Conservation (phyloP, 371 early-diverging fungal species). For the Mucor mucedo region DNA sequence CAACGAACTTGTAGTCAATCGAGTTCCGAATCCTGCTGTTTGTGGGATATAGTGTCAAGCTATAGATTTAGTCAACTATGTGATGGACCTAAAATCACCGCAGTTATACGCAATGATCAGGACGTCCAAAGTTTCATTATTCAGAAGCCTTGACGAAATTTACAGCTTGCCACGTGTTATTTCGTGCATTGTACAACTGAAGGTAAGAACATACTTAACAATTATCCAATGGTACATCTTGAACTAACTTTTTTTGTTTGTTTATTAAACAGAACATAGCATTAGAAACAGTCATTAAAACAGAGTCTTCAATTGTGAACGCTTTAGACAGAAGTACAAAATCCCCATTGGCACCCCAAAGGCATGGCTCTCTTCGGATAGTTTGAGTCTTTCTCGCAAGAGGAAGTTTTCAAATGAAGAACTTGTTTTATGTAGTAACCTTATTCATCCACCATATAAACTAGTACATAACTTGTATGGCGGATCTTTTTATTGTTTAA, state of each 20-base stretch:
- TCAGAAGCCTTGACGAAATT: conserved; percentile 14
- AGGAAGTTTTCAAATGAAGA: background rate
- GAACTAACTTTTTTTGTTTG: conserved; percentile 21
- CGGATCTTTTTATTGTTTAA: no score
- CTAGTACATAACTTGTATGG: no score
- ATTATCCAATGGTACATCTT: conserved; percentile 17
- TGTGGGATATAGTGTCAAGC: conserved; percentile 23
- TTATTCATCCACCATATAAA: no score
- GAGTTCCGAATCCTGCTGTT: conserved; percentile 16
- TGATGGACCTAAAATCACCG: conserved; percentile 20
- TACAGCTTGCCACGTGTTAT: conserved; percentile 20
- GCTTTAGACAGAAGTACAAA: conserved; percentile 7
- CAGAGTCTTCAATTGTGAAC: conserved; percentile 10
- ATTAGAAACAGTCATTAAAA: conserved; percentile 8
- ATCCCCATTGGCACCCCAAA: conserved; percentile 9
- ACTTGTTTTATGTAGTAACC: no score
- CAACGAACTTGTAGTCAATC: conserved; percentile 18
- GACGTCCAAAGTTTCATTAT: conserved; percentile 10
- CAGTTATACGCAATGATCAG: conserved; percentile 18
- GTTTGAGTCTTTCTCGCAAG: conserved; percentile 17
- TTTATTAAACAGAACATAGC: conserved; percentile 25
- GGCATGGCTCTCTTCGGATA: conserved; percentile 22
- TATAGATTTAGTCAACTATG: conserved; percentile 10
- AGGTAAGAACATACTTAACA: conserved; percentile 21
- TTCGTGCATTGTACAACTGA: conserved; percentile 17